phyloP scores from a whole-genome alignment of 139 green algal species.

The Haematococcus sp. region DNA sequence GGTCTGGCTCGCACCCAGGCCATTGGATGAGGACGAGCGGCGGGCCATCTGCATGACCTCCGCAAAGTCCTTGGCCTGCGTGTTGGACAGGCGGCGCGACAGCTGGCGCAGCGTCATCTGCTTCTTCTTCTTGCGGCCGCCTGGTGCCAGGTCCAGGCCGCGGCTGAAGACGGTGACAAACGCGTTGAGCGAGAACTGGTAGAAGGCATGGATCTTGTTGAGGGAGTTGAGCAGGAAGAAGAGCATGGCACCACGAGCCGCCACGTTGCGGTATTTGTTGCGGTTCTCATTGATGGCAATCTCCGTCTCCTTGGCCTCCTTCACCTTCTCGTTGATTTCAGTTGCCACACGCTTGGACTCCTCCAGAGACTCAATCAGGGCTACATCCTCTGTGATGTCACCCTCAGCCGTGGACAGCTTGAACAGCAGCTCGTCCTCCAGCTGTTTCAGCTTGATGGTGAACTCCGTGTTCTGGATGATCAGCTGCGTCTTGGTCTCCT shows the following conservation, averaged over 20 bases:
- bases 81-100: constrained; percentile 32
- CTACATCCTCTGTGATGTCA: constrained; percentile 89
- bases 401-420: constrained; percentile 85
- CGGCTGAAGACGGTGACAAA: constrained; percentile 77
- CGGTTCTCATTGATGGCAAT: constrained; percentile 73
- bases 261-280: constrained; percentile 77
- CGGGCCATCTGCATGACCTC: constrained; percentile 19
- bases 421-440: constrained; percentile 78
- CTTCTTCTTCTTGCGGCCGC: constrained; percentile 56
- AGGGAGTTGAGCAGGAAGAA: constrained; percentile 89
- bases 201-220: constrained; percentile 90
- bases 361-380: constrained; percentile 85
- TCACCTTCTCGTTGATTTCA: constrained; percentile 75
- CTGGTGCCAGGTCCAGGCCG: constrained; percentile 74
- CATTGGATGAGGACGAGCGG: constrained; percentile 3
- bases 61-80: constrained; percentile 38
- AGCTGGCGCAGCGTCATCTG: constrained; percentile 30
- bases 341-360: constrained; percentile 80
- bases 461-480: constrained; percentile 90
- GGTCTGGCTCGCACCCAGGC: not conserved
- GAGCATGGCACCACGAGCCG: constrained; percentile 70
- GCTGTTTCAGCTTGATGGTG: constrained; percentile 88
- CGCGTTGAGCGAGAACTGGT: constrained; percentile 76
- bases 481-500: constrained; percentile 87
- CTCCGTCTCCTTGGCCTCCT: constrained; percentile 72